These are phyloP conservation scores for Aspergillus ochraceus DNA, from an alignment of 2,329 filamentous ascomycete genomes.

Conservation along the genomic window DNA sequence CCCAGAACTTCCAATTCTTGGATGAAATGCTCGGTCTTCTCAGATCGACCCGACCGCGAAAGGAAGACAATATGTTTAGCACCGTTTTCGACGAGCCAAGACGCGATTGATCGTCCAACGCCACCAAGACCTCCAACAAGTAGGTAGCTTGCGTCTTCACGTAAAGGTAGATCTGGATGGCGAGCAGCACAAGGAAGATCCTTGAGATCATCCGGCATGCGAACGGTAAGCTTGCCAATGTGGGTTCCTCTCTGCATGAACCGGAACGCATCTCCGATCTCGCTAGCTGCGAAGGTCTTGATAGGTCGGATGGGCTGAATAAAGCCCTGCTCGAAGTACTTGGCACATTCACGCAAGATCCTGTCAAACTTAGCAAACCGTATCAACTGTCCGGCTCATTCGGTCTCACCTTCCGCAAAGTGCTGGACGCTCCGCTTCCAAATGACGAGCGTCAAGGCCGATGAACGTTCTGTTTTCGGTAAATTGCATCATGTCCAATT, in stretches of 20 bases:
- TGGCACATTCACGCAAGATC: not conserved
- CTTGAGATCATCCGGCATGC: not conserved
- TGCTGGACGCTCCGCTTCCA: not conserved
- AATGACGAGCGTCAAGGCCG: slow-evolving; percentile 13
- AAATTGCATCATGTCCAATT: slow-evolving; percentile 17
- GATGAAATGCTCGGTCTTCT: slow-evolving; percentile 11
- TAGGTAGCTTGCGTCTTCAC: slow-evolving; percentile 21
- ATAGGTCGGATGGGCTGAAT: not conserved
- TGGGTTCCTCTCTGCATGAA: slow-evolving; percentile 3
- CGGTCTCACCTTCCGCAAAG: not conserved
- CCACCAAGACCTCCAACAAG: slow-evolving; percentile 13
- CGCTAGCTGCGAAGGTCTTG: not conserved
- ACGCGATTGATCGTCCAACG: not conserved
- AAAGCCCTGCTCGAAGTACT: not conserved
- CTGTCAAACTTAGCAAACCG: not conserved
- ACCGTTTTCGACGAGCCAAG: not conserved
- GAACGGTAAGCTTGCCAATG: slow-evolving; percentile 4
- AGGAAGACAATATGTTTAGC: not conserved
- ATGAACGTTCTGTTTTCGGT: slow-evolving; percentile 8
- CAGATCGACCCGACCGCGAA: not conserved
- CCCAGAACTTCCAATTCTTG: slow-evolving; percentile 13
- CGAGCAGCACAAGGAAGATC: not conserved
- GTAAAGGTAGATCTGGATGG: not conserved
- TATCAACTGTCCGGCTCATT: not conserved
- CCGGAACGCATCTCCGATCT: not conserved